phyloP scores from a whole-genome alignment of 2,329 filamentous ascomycete species.

The Venturia oleaginea region DNA sequence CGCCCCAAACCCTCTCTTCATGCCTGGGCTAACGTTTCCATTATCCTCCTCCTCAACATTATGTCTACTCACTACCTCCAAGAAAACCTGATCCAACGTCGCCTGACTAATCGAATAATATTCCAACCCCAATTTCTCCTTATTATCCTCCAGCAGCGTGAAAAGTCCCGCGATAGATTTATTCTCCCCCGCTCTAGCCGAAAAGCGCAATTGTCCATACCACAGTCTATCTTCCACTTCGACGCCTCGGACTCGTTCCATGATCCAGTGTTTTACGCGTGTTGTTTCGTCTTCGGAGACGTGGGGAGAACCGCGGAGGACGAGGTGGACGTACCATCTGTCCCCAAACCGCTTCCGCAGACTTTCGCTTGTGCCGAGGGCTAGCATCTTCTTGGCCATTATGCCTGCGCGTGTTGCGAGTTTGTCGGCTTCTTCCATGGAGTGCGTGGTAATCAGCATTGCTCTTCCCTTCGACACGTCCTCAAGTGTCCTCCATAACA shows the following conservation, averaged over 20 bases:
- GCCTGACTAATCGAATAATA: constrained; percentile 84
- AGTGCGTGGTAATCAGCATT: constrained; percentile 82
- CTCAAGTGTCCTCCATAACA: constrained; percentile 84
- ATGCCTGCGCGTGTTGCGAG: constrained; percentile 78
- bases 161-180: constrained; percentile 59
- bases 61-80: constrained; percentile 73
- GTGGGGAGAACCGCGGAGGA: constrained; percentile 64
- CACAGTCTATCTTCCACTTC: constrained; percentile 64
- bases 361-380: constrained; percentile 65
- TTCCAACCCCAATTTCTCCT: constrained; percentile 60
- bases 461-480: constrained; percentile 68
- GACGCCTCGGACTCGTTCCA: constrained; percentile 51
- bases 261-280: constrained; percentile 57
- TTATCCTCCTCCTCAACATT: constrained; percentile 62
- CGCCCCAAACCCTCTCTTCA: constrained; percentile 2
- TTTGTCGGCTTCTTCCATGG: constrained; percentile 91
- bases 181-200: constrained; percentile 39
- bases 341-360: constrained; percentile 70
- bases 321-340: constrained; percentile 70
- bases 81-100: constrained; percentile 83
- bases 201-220: constrained; percentile 83
- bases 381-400: constrained; percentile 76
- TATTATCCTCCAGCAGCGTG: constrained; percentile 62
- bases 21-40: neutral
- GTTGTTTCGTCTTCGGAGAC: constrained; percentile 62